phyloP scores from a whole-genome alignment of 352 stramenopile genomes.

The Phytophthora tubulina region DNA sequence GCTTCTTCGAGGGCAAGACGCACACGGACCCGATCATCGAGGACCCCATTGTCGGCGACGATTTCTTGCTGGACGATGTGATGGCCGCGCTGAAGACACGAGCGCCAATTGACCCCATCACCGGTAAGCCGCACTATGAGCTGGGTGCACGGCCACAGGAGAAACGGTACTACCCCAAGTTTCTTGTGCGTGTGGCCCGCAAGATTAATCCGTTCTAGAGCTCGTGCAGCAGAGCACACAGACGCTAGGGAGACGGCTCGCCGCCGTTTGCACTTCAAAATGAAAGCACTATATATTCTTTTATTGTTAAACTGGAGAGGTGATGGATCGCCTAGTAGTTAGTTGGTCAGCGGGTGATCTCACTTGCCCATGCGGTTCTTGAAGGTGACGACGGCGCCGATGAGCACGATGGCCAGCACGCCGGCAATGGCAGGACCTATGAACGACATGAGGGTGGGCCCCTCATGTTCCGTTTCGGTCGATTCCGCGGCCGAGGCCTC shows the following conservation, averaged over 20 bases:
- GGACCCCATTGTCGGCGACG: conserved; percentile 74
- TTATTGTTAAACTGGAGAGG: conserved; percentile 24
- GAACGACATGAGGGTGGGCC: conserved; percentile 46
- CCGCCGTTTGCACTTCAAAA: conserved; percentile 1
- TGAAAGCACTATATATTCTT: conserved; percentile 42
- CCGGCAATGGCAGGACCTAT: conserved; percentile 54
- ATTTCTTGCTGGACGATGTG: conserved; percentile 67
- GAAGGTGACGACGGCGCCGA: conserved; percentile 67
- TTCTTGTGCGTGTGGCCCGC: conserved; percentile 60
- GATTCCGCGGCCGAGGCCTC: conserved; percentile 21
- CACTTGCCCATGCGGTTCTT: conserved; percentile 48
- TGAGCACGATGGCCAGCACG: conserved; percentile 63
- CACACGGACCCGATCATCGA: conserved; percentile 95
- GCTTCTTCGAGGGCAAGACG: conserved; percentile 85
- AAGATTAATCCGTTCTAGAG: conserved; percentile 72
- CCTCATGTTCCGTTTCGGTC: conserved; percentile 20
- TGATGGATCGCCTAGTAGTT: conserved; percentile 10
- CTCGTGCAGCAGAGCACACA: conserved; percentile 27
- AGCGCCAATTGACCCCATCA: conserved; percentile 45
- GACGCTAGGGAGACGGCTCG: conserved; percentile 2
- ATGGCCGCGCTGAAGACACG: conserved; percentile 59
- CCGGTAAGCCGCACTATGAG: conserved; percentile 46
- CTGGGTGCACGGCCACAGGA: conserved; percentile 46
- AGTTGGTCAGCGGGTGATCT: not conserved
- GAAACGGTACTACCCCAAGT: conserved; percentile 56